These are phyloP conservation scores for Arthrobotrys entomopaga DNA, from an alignment of 2,329 filamentous ascomycete genomes.

Conservation along the genomic window DNA sequence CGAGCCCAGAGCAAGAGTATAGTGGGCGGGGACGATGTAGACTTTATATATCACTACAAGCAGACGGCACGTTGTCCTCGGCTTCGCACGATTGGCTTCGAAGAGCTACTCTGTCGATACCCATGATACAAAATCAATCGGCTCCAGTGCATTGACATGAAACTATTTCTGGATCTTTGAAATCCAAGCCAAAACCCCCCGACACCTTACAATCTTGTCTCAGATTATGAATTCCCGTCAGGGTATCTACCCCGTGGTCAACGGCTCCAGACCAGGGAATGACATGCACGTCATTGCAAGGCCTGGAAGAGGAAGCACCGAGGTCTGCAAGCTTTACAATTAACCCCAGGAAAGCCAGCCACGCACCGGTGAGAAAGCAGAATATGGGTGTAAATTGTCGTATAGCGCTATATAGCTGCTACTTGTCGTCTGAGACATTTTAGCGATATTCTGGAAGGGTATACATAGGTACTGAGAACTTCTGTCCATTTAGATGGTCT, in stretches of 20 bases:
- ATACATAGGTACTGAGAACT: conserved; percentile 31
- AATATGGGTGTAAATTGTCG: conserved; percentile 13
- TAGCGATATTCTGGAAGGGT: conserved; percentile 19
- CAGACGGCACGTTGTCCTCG: too few species aligned
- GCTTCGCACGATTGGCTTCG: too few species aligned
- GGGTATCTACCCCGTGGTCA: conserved; percentile 10
- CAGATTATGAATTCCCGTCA: conserved; percentile 29
- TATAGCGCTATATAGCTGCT: conserved; percentile 14
- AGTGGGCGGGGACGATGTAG: background rate
- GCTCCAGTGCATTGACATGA: background rate
- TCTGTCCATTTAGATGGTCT: background rate
- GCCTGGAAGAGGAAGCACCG: conserved; percentile 24
- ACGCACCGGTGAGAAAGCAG: conserved; percentile 15
- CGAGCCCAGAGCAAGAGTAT: background rate
- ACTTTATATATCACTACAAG: too few species aligned
- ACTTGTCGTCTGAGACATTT: conserved; percentile 45
- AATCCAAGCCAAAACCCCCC: background rate
- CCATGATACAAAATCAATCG: too few species aligned
- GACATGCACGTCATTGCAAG: conserved; percentile 30
- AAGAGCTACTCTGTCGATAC: too few species aligned
- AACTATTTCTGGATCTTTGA: conserved; percentile 7
- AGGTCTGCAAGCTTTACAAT: background rate
- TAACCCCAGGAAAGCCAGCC: conserved; percentile 21
- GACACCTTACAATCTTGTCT: conserved; percentile 6
- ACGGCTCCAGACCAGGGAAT: conserved; percentile 3